Evolutionary conservation across 441 rosid genomes (phyloP).

Genomic region (Brassica balearica): DNA sequence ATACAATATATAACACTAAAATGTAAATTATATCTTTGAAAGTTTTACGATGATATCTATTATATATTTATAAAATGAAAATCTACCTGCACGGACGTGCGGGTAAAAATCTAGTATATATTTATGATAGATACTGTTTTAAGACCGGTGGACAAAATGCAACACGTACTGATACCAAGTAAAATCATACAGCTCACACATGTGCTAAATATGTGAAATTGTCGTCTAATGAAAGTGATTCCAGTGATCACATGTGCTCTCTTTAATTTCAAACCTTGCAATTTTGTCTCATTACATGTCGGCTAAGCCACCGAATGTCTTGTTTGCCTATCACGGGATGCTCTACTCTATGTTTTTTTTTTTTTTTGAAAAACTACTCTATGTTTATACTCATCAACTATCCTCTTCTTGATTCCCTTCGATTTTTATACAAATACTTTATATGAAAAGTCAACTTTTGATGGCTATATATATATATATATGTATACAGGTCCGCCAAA

Average conservation of each 20-base stretch:
- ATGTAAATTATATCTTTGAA: too few relatives aligned
- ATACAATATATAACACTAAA: too few relatives aligned
- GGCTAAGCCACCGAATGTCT: slow-evolving; percentile 32
- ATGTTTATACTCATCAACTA: slow-evolving; percentile 1
- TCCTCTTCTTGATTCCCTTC: slow-evolving; percentile 10
- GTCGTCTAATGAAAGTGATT: slow-evolving; percentile 13
- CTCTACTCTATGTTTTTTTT: slow-evolving; percentile 5
- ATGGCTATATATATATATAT: neutral
- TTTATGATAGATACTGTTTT: neutral
- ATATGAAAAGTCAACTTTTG: slow-evolving; percentile 1
- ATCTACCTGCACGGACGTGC: too few relatives aligned
- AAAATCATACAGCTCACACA: slow-evolving; percentile 9
- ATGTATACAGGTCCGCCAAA: neutral
- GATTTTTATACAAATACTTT: neutral
- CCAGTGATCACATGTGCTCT: slow-evolving; percentile 36
- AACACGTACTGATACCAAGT: slow-evolving; percentile 24
- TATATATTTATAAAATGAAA: too few relatives aligned
- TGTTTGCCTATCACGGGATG: slow-evolving; percentile 38
- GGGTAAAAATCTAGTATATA: too few relatives aligned
- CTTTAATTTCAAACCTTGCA: slow-evolving; percentile 31
- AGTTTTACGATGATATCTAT: too few relatives aligned
- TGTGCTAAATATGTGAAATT: slow-evolving; percentile 31
- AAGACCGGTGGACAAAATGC: slow-evolving; percentile 15
- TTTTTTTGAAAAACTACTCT: neutral
- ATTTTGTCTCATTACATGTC: slow-evolving; percentile 42